Evolutionary conservation across 148 eudicot genomes (phyloP).

Genomic region (Rhododendron molle): DNA sequence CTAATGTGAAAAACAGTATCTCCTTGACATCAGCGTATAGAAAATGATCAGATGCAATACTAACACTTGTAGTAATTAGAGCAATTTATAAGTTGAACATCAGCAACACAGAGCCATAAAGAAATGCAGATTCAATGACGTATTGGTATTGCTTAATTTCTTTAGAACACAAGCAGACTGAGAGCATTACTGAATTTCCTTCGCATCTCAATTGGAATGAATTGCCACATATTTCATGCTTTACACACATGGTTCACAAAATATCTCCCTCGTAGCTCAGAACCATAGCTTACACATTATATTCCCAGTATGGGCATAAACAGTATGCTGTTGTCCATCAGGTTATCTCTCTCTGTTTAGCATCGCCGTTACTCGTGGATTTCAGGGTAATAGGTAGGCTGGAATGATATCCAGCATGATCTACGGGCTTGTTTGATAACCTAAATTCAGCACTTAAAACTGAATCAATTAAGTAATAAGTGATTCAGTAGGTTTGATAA

Average conservation of each 20-base stretch:
- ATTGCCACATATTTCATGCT: neutral
- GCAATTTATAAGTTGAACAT: neutral
- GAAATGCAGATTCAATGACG: neutral
- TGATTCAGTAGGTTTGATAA: no score
- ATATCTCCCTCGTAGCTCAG: neutral
- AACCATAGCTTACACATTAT: neutral
- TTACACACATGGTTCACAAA: neutral
- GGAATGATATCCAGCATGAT: neutral
- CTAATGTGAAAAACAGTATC: neutral
- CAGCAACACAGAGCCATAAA: neutral
- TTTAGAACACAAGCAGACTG: neutral
- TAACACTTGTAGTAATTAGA: neutral
- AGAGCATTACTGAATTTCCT: neutral
- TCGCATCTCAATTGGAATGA: neutral
- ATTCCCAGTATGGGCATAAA: neutral
- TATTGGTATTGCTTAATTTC: neutral
- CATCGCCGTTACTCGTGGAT: neutral
- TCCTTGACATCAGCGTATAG: neutral
- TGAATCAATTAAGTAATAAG: no score
- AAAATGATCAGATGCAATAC: neutral
- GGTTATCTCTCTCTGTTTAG: neutral
- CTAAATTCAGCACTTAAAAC: no score
- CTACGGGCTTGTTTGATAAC: no score
- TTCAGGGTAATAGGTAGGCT: neutral
- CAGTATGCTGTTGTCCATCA: neutral